Conservation (phyloP, 2,329 filamentous ascomycete species). For the Aureobasidium sp. region DNA sequence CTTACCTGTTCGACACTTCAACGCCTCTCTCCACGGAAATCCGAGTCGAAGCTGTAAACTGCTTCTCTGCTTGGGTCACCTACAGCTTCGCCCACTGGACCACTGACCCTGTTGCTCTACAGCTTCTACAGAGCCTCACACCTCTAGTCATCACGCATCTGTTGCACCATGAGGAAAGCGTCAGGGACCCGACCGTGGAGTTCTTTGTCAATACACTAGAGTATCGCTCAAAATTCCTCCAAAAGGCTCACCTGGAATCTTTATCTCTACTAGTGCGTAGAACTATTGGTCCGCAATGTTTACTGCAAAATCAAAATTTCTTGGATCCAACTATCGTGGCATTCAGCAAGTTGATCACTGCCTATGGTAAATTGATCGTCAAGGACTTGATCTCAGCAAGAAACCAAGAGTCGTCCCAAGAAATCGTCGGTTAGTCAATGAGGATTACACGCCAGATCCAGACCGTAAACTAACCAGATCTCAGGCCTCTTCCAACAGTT, state of each 20-base stretch:
- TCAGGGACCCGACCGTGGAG: conserved; percentile 57
- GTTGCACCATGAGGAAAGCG: conserved; percentile 47
- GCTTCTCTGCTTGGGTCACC: conserved; percentile 56
- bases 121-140: conserved; percentile 54
- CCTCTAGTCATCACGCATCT: conserved; percentile 56
- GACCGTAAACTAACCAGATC: background rate
- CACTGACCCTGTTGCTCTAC: conserved; percentile 50
- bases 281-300: conserved; percentile 48
- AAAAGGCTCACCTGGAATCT: conserved; percentile 49
- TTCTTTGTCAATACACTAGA: conserved; percentile 58
- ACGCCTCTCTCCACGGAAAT: background rate
- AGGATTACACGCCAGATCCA: background rate
- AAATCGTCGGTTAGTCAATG: conserved; percentile 40
- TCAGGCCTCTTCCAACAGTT: conserved; percentile 9
- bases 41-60: conserved; percentile 26
- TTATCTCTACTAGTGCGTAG: conserved; percentile 56
- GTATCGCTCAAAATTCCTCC: conserved; percentile 59
- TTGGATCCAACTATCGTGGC: conserved; percentile 57
- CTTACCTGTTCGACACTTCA: background rate
- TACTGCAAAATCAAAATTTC: conserved; percentile 51
- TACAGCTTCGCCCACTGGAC: conserved; percentile 62
- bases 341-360: conserved; percentile 60
- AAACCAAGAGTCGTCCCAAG: conserved; percentile 41
- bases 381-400: conserved; percentile 51
- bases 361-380: conserved; percentile 61